Evolutionary conservation across 169 alveolate genomes (phyloP), one percentile per base, ranked within the genome.

Genomic region (Eimeria falciformis): DNA sequence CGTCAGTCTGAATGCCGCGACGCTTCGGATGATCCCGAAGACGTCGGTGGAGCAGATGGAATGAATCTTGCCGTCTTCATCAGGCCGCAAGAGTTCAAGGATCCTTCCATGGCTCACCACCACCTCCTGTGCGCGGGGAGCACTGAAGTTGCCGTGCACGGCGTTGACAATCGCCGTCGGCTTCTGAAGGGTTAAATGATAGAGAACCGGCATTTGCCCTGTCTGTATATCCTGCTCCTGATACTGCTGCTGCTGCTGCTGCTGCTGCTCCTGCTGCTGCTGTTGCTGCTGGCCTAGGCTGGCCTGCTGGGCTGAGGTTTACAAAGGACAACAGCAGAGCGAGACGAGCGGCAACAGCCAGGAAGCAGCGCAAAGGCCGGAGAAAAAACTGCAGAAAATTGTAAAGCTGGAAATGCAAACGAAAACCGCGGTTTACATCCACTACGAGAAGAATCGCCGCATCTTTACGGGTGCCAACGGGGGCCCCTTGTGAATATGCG

Each of bases 111-210:
- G 97, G 53, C 99, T 98, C 46, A 98, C 99, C 43, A 98, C 98
- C 40, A 99, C 97, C 96, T 99, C 99, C 95, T 98, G 99, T 75
- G 98, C 98, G 92, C 97, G 98, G 23, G 99, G 98, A 27, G 99
- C 99, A 53, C 99, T 97, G 97, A 98, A 99, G 95, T 97, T 98
- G 50, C 99, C 99, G 82, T 97, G 98, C 78, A 98, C 98, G 53
- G 99, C 99, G 93, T 97, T 97, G 69, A 98, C 97, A 69, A 99
- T 98, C 62, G 99, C 99, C 94, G 99, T 98, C 58, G 99, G 98
- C 94, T 97, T 96, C 96, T 98, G 99, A 27, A 99, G 97, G 14
- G 99, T 98, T 65, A 99, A 96, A 85, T 98, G 98, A 97, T 98
- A 99, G 73, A 99, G 96, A 93, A 98, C 97, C 50, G 99, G 99